Base-by-base conservation (phyloP, 352 stramenopile species). In the Phytophthora lateralis region DNA sequence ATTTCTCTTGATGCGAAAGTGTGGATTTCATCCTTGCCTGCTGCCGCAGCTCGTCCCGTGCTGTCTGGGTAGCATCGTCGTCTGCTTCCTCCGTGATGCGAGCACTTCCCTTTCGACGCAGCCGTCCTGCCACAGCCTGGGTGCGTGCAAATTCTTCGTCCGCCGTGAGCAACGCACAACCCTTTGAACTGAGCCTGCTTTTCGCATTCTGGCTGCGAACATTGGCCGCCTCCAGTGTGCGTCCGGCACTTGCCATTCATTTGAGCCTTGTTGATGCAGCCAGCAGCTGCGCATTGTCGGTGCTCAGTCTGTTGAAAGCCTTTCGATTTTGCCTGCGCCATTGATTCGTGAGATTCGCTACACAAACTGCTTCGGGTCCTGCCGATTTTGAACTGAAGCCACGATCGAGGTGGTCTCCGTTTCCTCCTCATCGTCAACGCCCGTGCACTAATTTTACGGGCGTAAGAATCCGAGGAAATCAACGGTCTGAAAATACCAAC, bases 181-280 rank as follows among this genome's bases (percentile, higher is more conserved):
- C 58, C 50, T 41, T 61, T 66, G 26, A 61, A 61, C 9, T 66
- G 58, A 2, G 58, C 50, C 21, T 60, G 58, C 41, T 66, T 66
- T 7, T 55, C 58, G 21, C 58, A 66, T 35, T 37, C 43, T 7
- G 50, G 8, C 11, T 61, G 6, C 3, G 42, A 60, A 7, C 58
- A 60, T 34, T 34, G 52, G 17, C 42, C 58, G 53, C 49, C 49
- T 44, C 43, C 38, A 6, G 50, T 47, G 29, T 66, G 58, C 2
- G 50, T 66, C n/a, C 58, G 41, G 26, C 50, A 66, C 20, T 61
- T 66, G 14, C 44, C 49, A 49, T 49, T 66, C 2, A 49, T 34
- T 44, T 60, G 58, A 5, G 58, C 58, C 20, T 66, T 66, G 30
- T 66, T 60, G 32, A 18, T 17, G 41, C 58, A 60, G 1, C 41